Conservation (phyloP, 2,329 filamentous ascomycete species). For the Furcasterigmium sp. region DNA sequence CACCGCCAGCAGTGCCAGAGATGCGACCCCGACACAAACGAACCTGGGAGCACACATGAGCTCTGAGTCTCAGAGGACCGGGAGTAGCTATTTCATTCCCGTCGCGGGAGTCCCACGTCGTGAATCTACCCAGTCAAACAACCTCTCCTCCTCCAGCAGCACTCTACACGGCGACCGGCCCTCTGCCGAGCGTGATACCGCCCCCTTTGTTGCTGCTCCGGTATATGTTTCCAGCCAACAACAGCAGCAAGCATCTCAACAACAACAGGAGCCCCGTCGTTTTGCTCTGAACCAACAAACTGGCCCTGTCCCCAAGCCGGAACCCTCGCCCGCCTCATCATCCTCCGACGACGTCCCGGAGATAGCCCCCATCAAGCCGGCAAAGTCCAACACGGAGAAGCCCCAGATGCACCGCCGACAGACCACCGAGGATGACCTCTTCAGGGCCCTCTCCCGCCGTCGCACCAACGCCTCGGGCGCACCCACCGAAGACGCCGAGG, state of each 20-base stretch:
- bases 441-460: conserved; percentile 41
- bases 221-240: background rate
- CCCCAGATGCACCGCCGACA: conserved; percentile 16
- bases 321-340: background rate
- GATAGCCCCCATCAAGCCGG: conserved; percentile 21
- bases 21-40: background rate
- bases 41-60: background rate
- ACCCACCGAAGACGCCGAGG: conserved; percentile 25
- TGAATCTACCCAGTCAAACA: background rate
- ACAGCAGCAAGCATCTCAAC: background rate
- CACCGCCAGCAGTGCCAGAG: background rate
- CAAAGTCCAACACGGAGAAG: conserved; percentile 10
- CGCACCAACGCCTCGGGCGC: conserved; percentile 30
- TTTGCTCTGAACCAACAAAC: background rate
- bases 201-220: background rate
- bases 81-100: conserved; percentile 4
- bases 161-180: background rate
- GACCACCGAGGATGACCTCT: conserved; percentile 46
- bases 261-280: background rate
- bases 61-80: conserved; percentile 5
- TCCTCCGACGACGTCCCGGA: conserved; percentile 9
- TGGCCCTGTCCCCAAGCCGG: background rate
- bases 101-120: background rate
- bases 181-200: background rate
- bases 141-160: conserved; percentile 1